phyloP scores from a whole-genome alignment of 2,329 filamentous ascomycete species.

The Fusarium verrucosum region DNA sequence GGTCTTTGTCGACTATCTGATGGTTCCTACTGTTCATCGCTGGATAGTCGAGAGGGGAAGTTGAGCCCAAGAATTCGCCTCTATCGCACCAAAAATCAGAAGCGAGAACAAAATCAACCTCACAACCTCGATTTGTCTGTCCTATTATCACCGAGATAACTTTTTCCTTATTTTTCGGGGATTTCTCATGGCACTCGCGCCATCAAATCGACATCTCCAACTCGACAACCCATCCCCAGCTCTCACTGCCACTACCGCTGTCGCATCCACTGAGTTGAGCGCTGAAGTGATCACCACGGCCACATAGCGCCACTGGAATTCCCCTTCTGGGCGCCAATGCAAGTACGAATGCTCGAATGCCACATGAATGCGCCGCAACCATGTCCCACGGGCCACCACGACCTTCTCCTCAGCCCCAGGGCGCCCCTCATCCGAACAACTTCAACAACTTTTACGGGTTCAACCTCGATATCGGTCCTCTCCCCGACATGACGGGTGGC shows the following conservation, averaged over 20 bases:
- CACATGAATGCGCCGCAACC: constrained; percentile 40
- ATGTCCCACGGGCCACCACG: constrained; percentile 52
- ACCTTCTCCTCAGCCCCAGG: constrained; percentile 46
- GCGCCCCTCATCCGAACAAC: constrained; percentile 32
- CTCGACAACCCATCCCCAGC: constrained; percentile 4
- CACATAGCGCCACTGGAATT: constrained; percentile 20
- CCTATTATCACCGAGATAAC: not conserved
- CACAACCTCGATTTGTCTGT: not conserved
- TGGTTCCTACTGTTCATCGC: not conserved
- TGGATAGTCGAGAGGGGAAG: not conserved
- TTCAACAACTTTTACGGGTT: constrained; percentile 52
- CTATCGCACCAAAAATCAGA: not conserved
- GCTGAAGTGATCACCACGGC: constrained; percentile 7
- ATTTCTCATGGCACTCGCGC: constrained; percentile 6
- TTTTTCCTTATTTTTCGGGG: not conserved
- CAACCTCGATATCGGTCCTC: constrained; percentile 44
- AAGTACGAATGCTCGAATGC: constrained; percentile 37
- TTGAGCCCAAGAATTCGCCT: not conserved
- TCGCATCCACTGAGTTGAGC: constrained; percentile 15
- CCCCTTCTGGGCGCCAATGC: constrained; percentile 41
- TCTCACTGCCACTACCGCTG: not conserved
- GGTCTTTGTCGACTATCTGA: not conserved
- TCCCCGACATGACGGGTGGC: constrained; percentile 42
- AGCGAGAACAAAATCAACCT: constrained; percentile 4
- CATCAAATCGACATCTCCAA: constrained; percentile 6